Evolutionary conservation across 2,329 filamentous ascomycete species (phyloP).

Genomic region (Cyanodermella asteris): DNA sequence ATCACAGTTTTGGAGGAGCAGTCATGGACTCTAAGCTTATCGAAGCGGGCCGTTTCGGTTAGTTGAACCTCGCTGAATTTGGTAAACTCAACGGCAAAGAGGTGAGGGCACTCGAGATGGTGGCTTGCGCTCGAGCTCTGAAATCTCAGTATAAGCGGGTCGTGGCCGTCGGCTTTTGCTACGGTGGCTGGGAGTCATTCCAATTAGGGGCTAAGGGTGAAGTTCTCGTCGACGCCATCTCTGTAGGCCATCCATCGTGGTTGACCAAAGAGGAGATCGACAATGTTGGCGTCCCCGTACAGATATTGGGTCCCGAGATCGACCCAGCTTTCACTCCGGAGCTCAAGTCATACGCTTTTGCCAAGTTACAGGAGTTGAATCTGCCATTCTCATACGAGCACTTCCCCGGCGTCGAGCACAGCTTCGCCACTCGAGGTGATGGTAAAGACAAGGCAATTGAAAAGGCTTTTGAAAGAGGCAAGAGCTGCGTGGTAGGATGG

Average conservation of each 20-base stretch:
- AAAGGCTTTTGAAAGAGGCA: slow-evolving; percentile 24
- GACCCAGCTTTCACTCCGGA: slow-evolving; percentile 23
- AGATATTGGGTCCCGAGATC: slow-evolving; percentile 29
- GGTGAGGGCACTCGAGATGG: slow-evolving; percentile 18
- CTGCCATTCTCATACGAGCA: slow-evolving; percentile 28
- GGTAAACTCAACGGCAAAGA: slow-evolving; percentile 16
- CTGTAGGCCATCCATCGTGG: slow-evolving; percentile 23
- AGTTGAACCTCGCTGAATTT: too few relatives aligned
- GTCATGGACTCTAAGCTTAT: too few relatives aligned
- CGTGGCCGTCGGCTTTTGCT: slow-evolving; percentile 28
- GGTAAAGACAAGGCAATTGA: slow-evolving; percentile 17
- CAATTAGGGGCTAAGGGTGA: slow-evolving; percentile 21
- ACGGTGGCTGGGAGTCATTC: slow-evolving; percentile 29
- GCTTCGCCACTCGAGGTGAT: slow-evolving; percentile 23
- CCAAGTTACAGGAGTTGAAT: slow-evolving; percentile 16
- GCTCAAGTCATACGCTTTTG: slow-evolving; percentile 23
- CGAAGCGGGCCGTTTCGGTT: too few relatives aligned
- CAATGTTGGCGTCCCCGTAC: slow-evolving; percentile 24
- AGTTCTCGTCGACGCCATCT: slow-evolving; percentile 24
- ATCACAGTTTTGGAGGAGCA: too few relatives aligned
- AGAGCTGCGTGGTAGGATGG: slow-evolving; percentile 26
- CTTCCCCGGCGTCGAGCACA: slow-evolving; percentile 29
- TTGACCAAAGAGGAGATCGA: slow-evolving; percentile 25
- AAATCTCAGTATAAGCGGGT: slow-evolving; percentile 14
- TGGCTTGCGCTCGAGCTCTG: slow-evolving; percentile 17